phyloP scores from a whole-genome alignment of 1,284 basidiomycete genomes.

The Leccinum subrobustum region DNA sequence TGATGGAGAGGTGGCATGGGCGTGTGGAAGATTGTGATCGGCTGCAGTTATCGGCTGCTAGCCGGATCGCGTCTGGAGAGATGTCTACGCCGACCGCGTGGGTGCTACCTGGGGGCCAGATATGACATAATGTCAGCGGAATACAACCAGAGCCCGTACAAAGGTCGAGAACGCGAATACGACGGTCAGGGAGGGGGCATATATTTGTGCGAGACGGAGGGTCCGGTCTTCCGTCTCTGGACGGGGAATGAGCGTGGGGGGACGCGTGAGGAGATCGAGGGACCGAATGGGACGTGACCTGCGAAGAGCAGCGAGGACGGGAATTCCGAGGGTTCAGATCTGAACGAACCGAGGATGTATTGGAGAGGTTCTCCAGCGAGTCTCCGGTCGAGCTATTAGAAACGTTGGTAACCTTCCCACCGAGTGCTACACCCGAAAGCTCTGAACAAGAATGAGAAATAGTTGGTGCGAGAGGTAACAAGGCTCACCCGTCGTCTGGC shows the following conservation, averaged over 20 bases:
- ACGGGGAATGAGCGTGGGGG: constrained; percentile 86
- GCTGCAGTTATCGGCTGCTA: constrained; percentile 71
- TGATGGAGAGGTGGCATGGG: constrained; percentile 1
- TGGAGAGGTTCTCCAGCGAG: constrained; percentile 77
- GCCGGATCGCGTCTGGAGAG: constrained; percentile 60
- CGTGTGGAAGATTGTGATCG: constrained; percentile 39
- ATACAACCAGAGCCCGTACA: constrained; percentile 92
- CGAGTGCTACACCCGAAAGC: constrained; percentile 85
- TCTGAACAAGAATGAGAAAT: constrained; percentile 48
- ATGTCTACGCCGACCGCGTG: constrained; percentile 72
- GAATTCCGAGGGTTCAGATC: background rate
- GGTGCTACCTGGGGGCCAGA: constrained; percentile 51
- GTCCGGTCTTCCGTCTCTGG: constrained; percentile 90
- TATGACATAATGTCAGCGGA: constrained; percentile 71
- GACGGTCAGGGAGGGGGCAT: constrained; percentile 39
- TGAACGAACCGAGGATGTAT: constrained; percentile 77
- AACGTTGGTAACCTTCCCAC: constrained; percentile 71
- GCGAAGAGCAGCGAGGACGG: constrained; percentile 9
- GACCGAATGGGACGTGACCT: constrained; percentile 90
- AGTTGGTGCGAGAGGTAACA: background rate
- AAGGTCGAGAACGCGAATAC: constrained; percentile 71
- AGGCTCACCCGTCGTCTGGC: constrained; percentile 42
- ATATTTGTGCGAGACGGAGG: constrained; percentile 49
- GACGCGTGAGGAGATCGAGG: constrained; percentile 64
- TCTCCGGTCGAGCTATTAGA: constrained; percentile 59